Percentiles rank a stretch among this genome's conserved stretches.
Evolutionary conservation across 2,329 filamentous ascomycete genomes (phyloP).

Genomic region (Chrysoporthe deuterocubensis): DNA sequence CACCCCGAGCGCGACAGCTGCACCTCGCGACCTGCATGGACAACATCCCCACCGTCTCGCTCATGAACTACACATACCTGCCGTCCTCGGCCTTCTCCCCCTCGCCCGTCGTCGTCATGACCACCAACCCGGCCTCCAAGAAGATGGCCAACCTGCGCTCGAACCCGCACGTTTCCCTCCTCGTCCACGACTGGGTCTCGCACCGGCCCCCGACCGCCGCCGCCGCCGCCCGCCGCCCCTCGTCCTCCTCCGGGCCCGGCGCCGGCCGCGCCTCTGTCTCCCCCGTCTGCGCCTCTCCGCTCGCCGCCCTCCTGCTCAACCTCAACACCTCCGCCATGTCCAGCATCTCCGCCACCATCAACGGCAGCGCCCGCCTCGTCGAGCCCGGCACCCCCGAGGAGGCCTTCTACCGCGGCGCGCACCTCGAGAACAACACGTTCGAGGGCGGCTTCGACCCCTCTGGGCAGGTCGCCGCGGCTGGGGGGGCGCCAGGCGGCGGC

Average conservation of each 20-base stretch:
- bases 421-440: conserved; percentile 93
- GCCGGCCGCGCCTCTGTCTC: conserved; percentile 54
- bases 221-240: conserved; percentile 48
- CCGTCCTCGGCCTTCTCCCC: conserved; percentile 64
- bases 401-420: conserved; percentile 77
- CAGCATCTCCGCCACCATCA: conserved; percentile 91
- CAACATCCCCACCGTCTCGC: conserved; percentile 85
- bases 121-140: conserved; percentile 77
- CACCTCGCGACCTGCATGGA: conserved; percentile 90
- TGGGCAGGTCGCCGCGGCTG: conserved; percentile 9
- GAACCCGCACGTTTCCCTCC: conserved; percentile 86
- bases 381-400: conserved; percentile 79
- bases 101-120: conserved; percentile 92
- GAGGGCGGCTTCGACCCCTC: conserved; percentile 45
- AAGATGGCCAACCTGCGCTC: conserved; percentile 81
- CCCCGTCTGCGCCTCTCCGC: conserved; percentile 64
- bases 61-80: conserved; percentile 99
- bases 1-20: conserved; percentile 59
- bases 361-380: conserved; percentile 79
- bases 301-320: conserved; percentile 84
- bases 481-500: conserved; percentile 28
- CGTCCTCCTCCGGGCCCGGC: conserved; percentile 38
- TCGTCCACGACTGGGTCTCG: conserved; percentile 98
- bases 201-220: conserved; percentile 81
- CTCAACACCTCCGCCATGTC: conserved; percentile 88